phyloP scores from a whole-genome alignment of 2,329 filamentous ascomycete species.

The Xylariaceae sp. region DNA sequence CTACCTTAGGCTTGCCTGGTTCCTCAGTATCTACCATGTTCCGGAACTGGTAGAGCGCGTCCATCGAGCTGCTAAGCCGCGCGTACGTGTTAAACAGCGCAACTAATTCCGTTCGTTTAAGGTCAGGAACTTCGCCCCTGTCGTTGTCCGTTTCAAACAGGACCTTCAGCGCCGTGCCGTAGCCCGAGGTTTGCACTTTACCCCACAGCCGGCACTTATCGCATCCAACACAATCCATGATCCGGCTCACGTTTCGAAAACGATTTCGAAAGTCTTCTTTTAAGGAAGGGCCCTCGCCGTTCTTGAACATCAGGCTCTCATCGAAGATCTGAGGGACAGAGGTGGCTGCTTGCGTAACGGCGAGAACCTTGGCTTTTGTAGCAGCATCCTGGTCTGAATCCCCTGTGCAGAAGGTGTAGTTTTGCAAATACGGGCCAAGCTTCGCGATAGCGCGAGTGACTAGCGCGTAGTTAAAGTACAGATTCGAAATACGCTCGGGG shows the following conservation, averaged over 20 bases:
- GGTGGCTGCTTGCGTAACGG: constrained; percentile 73
- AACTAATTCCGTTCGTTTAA: constrained; percentile 90
- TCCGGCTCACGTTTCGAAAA: constrained; percentile 92
- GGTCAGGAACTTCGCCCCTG: constrained; percentile 67
- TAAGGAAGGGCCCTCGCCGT: constrained; percentile 73
- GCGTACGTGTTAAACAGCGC: constrained; percentile 94
- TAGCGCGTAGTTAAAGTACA: constrained; percentile 99
- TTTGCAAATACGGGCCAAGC: constrained; percentile 78
- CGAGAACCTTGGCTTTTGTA: constrained; percentile 83
- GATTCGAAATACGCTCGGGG: constrained; percentile 91
- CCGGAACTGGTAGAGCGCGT: constrained; percentile 75
- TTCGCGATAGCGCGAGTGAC: constrained; percentile 90
- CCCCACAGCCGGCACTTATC: constrained; percentile 99
- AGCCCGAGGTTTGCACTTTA: constrained; percentile 93
- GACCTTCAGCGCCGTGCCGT: constrained; percentile 92
- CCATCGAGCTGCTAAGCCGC: constrained; percentile 80
- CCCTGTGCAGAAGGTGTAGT: constrained; percentile 91
- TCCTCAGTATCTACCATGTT: constrained; percentile 51
- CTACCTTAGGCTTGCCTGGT: constrained; percentile 31
- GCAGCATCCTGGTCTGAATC: constrained; percentile 78
- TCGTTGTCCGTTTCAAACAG: constrained; percentile 87
- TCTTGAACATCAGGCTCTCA: constrained; percentile 93
- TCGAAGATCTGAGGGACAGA: constrained; percentile 85
- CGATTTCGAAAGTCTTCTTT: constrained; percentile 98
- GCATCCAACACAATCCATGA: constrained; percentile 99